phyloP scores from a whole-genome alignment of 352 stramenopile genomes.

The Labyrinthula sp. region DNA sequence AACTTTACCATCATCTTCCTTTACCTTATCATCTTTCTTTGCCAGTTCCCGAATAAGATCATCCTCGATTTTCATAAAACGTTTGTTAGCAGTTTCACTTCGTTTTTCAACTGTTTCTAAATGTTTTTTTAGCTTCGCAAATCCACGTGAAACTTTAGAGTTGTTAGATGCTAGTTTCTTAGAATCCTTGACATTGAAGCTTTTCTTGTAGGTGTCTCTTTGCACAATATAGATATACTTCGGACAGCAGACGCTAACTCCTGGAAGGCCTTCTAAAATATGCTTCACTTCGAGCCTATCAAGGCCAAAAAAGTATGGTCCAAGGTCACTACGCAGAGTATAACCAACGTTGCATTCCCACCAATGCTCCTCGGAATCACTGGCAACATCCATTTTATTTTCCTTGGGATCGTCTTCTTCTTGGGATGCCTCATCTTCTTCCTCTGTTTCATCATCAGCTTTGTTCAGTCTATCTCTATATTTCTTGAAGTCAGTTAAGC shows the following conservation, averaged over 20 bases:
- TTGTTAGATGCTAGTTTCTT: slow-evolving; percentile 6
- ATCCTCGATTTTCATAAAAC: slow-evolving; percentile 29
- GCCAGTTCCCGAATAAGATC: slow-evolving; percentile 18
- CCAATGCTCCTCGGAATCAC: no score
- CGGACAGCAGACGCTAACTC: slow-evolving; percentile 2
- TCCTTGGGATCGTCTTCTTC: no score
- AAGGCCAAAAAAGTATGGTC: slow-evolving; percentile 24
- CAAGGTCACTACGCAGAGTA: slow-evolving; percentile 24
- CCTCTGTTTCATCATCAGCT: no score
- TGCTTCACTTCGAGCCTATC: slow-evolving; percentile 11
- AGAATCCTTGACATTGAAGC: slow-evolving; percentile 3
- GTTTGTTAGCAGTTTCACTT: slow-evolving; percentile 7
- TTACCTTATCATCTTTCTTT: slow-evolving; percentile 16
- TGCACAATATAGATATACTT: slow-evolving; percentile 19
- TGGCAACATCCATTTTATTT: no score
- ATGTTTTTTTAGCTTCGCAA: slow-evolving; percentile 15
- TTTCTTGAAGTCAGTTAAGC: no score
- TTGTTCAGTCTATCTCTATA: no score
- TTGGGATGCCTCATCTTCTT: no score
- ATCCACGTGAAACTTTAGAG: slow-evolving; percentile 10
- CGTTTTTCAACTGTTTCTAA: slow-evolving; percentile 22
- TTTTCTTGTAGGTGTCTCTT: slow-evolving; percentile 8
- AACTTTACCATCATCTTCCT: no score
- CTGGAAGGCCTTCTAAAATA: slow-evolving; percentile 9
- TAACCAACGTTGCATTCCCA: slow-evolving; percentile 24